Evolutionary conservation across 1,284 basidiomycete species (phyloP).

Genomic region (Fomitopsis betulina): DNA sequence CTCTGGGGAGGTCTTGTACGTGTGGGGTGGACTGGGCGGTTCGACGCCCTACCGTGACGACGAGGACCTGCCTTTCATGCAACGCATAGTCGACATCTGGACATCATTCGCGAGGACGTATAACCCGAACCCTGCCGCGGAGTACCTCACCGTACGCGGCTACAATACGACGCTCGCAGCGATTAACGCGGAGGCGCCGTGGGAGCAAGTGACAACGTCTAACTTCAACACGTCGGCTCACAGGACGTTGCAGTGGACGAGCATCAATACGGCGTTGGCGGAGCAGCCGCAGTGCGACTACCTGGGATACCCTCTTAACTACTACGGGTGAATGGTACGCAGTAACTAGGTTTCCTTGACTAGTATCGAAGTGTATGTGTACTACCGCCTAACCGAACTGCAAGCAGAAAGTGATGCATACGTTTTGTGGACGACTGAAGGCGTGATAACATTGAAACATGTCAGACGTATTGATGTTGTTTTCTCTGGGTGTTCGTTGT

Average conservation of each 20-base stretch:
- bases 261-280: slow-evolving; percentile 22
- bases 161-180: slow-evolving; percentile 19
- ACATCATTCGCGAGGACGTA: slow-evolving; percentile 36
- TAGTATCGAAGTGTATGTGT: neutral
- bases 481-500: too few relatives aligned
- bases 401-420: too few relatives aligned
- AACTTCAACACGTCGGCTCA: slow-evolving; percentile 17
- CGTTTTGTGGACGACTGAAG: too few relatives aligned
- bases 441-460: too few relatives aligned
- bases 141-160: slow-evolving; percentile 31
- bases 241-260: slow-evolving; percentile 23
- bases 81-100: slow-evolving; percentile 34
- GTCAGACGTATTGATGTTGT: too few relatives aligned
- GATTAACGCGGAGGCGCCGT: slow-evolving; percentile 18
- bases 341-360: neutral
- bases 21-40: neutral
- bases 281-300: slow-evolving; percentile 25
- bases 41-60: slow-evolving; percentile 31
- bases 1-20: too few relatives aligned
- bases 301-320: slow-evolving; percentile 20
- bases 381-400: neutral
- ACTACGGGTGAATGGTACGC: slow-evolving; percentile 11
- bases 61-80: slow-evolving; percentile 33
- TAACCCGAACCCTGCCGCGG: slow-evolving; percentile 35
- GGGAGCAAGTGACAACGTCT: slow-evolving; percentile 21